Percentiles rank a stretch among this genome's conserved stretches.
Conservation (phyloP, 2,329 filamentous ascomycete genomes). For the Aureobasidium namibiae region DNA sequence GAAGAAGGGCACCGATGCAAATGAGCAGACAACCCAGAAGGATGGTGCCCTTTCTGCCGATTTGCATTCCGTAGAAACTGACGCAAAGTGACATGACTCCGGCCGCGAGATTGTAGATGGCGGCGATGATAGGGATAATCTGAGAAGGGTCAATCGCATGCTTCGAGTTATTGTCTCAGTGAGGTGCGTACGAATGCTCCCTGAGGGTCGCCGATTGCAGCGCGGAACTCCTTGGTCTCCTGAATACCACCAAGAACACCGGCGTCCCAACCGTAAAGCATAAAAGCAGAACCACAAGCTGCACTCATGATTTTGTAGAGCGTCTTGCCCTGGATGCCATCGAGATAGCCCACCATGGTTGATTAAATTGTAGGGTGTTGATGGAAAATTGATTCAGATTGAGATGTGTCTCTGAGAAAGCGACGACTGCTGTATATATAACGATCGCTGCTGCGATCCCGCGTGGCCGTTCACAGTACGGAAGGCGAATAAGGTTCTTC, state of each 20-base stretch:
- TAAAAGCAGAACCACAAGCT: conserved; percentile 23
- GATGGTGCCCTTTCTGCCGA: conserved; percentile 23
- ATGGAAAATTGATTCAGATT: not conserved
- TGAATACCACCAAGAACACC: conserved; percentile 20
- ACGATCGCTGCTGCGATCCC: no score
- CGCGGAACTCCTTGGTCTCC: conserved; percentile 16
- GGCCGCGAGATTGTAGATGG: conserved; percentile 20
- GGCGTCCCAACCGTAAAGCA: conserved; percentile 24
- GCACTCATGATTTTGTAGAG: conserved; percentile 24
- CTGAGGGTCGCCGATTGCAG: conserved; percentile 19
- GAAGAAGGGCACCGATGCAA: conserved; percentile 23
- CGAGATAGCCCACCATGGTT: conserved; percentile 2
- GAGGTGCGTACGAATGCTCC: conserved; percentile 9
- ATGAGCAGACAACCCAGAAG: conserved; percentile 24
- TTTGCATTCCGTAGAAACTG: conserved; percentile 21
- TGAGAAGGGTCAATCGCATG: not conserved
- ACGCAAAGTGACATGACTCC: conserved; percentile 18
- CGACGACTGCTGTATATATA: not conserved
- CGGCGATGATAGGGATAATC: conserved; percentile 21
- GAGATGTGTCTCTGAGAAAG: not conserved
- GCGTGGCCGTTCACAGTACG: not conserved
- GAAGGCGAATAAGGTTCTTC: not conserved
- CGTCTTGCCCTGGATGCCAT: conserved; percentile 19
- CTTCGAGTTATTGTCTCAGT: not conserved
- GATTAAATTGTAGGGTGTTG: not conserved